Conservation (phyloP, 2,329 filamentous ascomycete species). For the Malbranchea cinnamomea region DNA sequence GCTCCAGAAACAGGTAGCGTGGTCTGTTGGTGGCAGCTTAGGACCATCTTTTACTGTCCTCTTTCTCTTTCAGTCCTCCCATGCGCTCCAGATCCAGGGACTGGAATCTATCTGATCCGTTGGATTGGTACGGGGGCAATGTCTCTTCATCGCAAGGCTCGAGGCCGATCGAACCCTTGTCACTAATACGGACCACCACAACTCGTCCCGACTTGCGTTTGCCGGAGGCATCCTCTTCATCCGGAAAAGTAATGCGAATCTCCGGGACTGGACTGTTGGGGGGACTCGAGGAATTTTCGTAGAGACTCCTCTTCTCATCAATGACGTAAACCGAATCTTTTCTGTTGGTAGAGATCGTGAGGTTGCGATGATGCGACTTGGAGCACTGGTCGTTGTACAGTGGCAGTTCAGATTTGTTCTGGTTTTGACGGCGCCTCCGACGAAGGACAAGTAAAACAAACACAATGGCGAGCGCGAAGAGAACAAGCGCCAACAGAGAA, state of each 20-base stretch:
- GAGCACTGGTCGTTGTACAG: conserved; percentile 47
- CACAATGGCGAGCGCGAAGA: conserved; percentile 54
- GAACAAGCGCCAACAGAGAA: conserved; percentile 60
- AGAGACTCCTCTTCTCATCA: conserved; percentile 64
- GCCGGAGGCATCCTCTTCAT: conserved; percentile 67
- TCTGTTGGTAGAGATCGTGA: conserved; percentile 42
- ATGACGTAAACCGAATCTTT: conserved; percentile 62
- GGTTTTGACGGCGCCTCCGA: conserved; percentile 45
- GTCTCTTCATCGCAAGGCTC: conserved; percentile 62
- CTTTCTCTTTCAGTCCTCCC: conserved; percentile 87
- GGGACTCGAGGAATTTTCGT: conserved; percentile 58
- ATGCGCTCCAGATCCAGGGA: conserved; percentile 90
- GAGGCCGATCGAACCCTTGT: conserved; percentile 68
- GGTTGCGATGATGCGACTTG: conserved; percentile 36
- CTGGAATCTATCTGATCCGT: conserved; percentile 66
- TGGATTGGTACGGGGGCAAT: conserved; percentile 79
- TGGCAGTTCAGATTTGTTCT: conserved; percentile 40
- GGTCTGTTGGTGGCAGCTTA: conserved; percentile 12
- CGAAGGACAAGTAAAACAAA: conserved; percentile 59
- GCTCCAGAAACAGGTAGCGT: conserved; percentile 3
- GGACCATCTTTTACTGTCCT: conserved; percentile 26
- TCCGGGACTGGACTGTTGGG: conserved; percentile 79
- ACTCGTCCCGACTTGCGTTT: conserved; percentile 73
- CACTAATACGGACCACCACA: conserved; percentile 80
- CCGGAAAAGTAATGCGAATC: conserved; percentile 96